A percentile compares a stretch with the other conserved stretches of the same genome.
phyloP scores from a whole-genome alignment of 768 basidiomycete species.

The Podaxis sp. region DNA sequence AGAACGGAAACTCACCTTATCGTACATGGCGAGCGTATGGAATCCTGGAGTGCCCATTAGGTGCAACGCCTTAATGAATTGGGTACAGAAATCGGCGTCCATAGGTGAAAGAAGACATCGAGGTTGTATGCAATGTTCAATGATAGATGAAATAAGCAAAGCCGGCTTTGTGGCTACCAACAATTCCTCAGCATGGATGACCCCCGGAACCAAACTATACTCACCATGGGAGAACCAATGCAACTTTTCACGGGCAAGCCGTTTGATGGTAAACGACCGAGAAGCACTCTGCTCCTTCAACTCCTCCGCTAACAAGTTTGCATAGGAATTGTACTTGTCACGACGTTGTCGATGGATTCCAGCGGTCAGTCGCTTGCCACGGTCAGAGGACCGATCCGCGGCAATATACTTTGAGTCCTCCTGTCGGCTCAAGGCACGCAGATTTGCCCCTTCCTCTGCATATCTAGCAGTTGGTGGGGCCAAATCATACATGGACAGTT shows the following conservation, averaged over 20 bases:
- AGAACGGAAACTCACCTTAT: slow-evolving; percentile 52
- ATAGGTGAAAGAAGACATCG: slow-evolving; percentile 91
- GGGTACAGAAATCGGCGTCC: slow-evolving; percentile 94
- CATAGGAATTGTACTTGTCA: slow-evolving; percentile 65
- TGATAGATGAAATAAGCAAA: slow-evolving; percentile 59
- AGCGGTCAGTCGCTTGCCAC: slow-evolving; percentile 57
- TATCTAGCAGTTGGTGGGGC: slow-evolving; percentile 76
- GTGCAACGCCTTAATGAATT: slow-evolving; percentile 88
- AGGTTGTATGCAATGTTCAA: slow-evolving; percentile 92
- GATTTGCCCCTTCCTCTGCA: slow-evolving; percentile 67
- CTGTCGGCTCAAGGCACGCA: slow-evolving; percentile 62
- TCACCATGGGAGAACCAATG: slow-evolving; percentile 80
- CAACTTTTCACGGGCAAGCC: slow-evolving; percentile 72
- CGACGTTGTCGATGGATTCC: slow-evolving; percentile 58
- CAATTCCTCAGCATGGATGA: slow-evolving; percentile 6
- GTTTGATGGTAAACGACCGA: slow-evolving; percentile 73
- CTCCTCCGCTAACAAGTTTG: slow-evolving; percentile 62
- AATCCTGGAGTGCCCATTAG: slow-evolving; percentile 88
- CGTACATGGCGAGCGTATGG: slow-evolving; percentile 81
- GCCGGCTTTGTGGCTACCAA: slow-evolving; percentile 43
- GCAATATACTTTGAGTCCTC: slow-evolving; percentile 63
- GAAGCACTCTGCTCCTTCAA: slow-evolving; percentile 74
- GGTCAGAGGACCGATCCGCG: slow-evolving; percentile 74
- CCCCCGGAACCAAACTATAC: slow-evolving; percentile 11
- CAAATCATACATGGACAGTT: slow-evolving; percentile 89